Conservation (phyloP, 257 asterid genomes). For the Rubia yunnanensis region DNA sequence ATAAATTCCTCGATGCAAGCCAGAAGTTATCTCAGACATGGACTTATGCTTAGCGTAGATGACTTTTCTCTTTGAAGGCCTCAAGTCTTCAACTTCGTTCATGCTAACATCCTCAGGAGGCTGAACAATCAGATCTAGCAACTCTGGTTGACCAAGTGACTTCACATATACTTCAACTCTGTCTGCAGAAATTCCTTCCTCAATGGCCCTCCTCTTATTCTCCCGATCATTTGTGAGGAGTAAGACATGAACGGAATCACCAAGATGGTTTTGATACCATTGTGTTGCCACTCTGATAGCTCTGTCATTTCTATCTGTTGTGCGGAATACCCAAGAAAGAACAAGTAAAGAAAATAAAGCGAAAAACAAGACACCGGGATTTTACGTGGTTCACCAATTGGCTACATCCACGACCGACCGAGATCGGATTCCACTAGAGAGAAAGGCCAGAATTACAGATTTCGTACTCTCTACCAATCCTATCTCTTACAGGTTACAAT, state of each 20-base stretch:
- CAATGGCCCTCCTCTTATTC: conserved; percentile 70
- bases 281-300: conserved; percentile 90
- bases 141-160: conserved; percentile 72
- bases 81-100: conserved; percentile 81
- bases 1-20: conserved; percentile 79
- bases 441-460: no score
- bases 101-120: conserved; percentile 67
- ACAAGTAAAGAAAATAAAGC: no score
- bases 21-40: conserved; percentile 97
- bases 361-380: no score
- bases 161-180: conserved; percentile 94
- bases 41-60: conserved; percentile 94
- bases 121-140: conserved; percentile 90
- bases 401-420: no score
- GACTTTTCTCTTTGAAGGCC: conserved; percentile 88
- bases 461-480: no score
- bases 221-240: conserved; percentile 88
- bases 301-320: no score
- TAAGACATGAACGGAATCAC: conserved; percentile 44
- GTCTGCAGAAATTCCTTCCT: conserved; percentile 81
- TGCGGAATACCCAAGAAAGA: no score
- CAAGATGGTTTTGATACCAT: conserved; percentile 95
- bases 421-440: no score
- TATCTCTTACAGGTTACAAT: no score
- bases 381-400: no score